Conservation (phyloP, 371 early-diverging fungal species). For the Mortierella sp. region DNA sequence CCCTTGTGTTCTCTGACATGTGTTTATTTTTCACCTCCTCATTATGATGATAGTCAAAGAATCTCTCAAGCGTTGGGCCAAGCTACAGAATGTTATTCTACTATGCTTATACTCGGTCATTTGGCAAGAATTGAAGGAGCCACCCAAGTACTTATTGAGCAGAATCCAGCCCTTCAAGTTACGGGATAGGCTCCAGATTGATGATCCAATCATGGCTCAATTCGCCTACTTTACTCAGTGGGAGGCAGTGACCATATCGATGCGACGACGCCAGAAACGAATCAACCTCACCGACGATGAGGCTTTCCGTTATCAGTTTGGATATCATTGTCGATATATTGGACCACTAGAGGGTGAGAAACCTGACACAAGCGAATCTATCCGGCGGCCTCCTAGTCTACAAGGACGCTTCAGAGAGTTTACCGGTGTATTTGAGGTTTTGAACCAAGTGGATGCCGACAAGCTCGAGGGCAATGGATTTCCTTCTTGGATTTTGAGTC, state of each 20-base stretch:
- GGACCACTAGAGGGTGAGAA: too few relatives aligned
- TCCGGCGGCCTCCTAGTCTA: too few relatives aligned
- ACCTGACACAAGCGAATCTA: too few relatives aligned
- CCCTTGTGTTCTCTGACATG: not conserved
- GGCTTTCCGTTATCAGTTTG: constrained; percentile 15
- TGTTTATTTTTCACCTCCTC: too few relatives aligned
- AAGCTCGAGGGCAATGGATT: constrained; percentile 9
- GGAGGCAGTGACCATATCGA: constrained; percentile 33
- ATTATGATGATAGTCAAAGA: constrained; percentile 34
- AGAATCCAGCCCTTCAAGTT: constrained; percentile 33
- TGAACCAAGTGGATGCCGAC: constrained; percentile 23
- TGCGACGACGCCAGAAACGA: constrained; percentile 21
- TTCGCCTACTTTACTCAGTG: constrained; percentile 48
- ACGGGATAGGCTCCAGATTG: constrained; percentile 21
- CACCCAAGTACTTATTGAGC: constrained; percentile 13
- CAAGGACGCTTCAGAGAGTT: too few relatives aligned
- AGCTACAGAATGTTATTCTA: constrained; percentile 38
- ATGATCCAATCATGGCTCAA: constrained; percentile 25
- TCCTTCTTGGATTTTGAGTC: constrained; percentile 29
- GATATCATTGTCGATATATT: constrained; percentile 20
- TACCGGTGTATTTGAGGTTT: constrained; percentile 35
- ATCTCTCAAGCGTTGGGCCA: constrained; percentile 22
- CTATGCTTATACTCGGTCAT: constrained; percentile 29
- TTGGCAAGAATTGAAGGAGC: constrained; percentile 10
- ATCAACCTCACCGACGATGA: constrained; percentile 13